phyloP scores from a whole-genome alignment of 306 rosid species.

The Ochetophila trinervis region DNA sequence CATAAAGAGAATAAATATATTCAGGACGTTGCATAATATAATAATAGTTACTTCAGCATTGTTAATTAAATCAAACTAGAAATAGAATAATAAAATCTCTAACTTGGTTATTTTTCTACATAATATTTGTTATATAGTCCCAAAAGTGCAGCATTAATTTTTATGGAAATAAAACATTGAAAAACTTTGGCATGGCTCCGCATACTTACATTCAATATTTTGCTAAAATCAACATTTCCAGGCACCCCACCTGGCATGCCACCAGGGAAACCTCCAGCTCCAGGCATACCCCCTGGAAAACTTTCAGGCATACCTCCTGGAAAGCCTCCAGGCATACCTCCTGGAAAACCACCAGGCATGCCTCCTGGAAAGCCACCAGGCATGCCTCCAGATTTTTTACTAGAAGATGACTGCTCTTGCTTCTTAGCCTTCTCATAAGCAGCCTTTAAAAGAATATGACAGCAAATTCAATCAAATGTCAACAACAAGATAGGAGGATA shows the following conservation, averaged over 20 bases:
- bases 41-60: background rate
- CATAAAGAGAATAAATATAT: background rate
- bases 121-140: no score
- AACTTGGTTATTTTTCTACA: no score
- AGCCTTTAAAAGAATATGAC: conserved; percentile 48
- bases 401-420: conserved; percentile 75
- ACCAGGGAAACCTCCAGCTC: conserved; percentile 30
- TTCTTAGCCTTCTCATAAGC: conserved; percentile 88
- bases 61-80: no score
- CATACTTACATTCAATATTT: conserved; percentile 73
- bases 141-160: no score
- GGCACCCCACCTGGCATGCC: conserved; percentile 58
- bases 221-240: conserved; percentile 86
- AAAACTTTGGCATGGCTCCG: background rate
- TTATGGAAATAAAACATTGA: background rate
- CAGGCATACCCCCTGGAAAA: conserved; percentile 26
- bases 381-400: conserved; percentile 50
- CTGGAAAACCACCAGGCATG: conserved; percentile 52
- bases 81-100: no score
- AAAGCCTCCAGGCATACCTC: conserved; percentile 46
- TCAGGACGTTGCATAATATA: background rate
- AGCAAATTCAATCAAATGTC: conserved; percentile 16
- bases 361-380: conserved; percentile 33
- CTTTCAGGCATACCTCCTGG: conserved; percentile 45
- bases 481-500: conserved; percentile 7